Percentiles rank a stretch among this genome's conserved stretches.
These are phyloP conservation scores for Metarhizium sp. DNA, from an alignment of 2,329 filamentous ascomycete genomes.

Conservation along the genomic window DNA sequence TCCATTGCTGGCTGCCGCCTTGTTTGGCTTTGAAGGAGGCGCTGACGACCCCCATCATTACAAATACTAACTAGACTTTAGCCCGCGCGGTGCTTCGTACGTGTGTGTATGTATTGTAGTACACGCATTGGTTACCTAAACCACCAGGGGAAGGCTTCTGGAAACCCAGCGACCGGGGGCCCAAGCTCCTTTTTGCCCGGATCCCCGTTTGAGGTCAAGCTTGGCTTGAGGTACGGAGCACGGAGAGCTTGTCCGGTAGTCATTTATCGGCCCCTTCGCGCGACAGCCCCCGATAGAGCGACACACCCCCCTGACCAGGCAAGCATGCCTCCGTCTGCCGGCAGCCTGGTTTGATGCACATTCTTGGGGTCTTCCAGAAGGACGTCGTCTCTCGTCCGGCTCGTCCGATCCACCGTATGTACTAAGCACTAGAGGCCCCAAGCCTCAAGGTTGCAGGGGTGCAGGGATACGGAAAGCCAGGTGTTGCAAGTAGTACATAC, in stretches of 20 bases:
- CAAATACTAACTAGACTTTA: background rate
- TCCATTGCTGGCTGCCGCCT: background rate
- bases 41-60: background rate
- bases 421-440: too few species aligned
- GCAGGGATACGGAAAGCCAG: background rate
- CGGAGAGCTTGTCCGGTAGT: too few species aligned
- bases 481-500: too few species aligned
- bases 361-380: conserved; percentile 21
- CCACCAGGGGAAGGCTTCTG: conserved; percentile 4
- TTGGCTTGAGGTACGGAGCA: background rate
- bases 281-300: background rate
- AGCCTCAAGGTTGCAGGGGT: background rate
- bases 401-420: too few species aligned
- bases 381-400: background rate
- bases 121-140: background rate
- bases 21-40: background rate
- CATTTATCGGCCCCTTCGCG: background rate
- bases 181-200: background rate
- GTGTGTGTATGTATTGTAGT: background rate
- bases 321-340: background rate
- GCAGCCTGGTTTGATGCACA: background rate
- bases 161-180: background rate
- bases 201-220: background rate
- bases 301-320: background rate
- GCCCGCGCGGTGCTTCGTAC: background rate